phyloP scores from a whole-genome alignment of 768 basidiomycete species.

The Boletus huronensis region DNA sequence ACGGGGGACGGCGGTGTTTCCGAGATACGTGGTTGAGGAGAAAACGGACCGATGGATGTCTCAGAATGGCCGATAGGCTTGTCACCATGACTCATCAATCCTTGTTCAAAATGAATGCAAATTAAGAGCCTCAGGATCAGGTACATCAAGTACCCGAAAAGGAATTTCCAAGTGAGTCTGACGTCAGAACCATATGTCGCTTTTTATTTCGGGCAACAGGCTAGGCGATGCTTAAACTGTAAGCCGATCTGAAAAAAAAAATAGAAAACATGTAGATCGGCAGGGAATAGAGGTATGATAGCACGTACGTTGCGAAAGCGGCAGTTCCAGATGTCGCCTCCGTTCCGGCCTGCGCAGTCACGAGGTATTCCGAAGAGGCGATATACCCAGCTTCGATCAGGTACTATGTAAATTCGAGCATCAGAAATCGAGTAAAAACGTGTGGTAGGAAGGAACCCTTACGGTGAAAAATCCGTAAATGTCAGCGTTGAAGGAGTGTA shows the following conservation, averaged over 20 bases:
- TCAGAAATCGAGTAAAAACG: not conserved
- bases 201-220: too few relatives aligned
- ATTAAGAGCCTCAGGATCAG: too few relatives aligned
- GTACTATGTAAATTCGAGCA: slow-evolving; percentile 38
- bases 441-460: not conserved
- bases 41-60: too few relatives aligned
- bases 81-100: too few relatives aligned
- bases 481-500: slow-evolving; percentile 53
- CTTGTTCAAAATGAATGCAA: too few relatives aligned
- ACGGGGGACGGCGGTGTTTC: too few relatives aligned
- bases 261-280: not conserved
- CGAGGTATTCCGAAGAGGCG: slow-evolving; percentile 51
- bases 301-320: slow-evolving; percentile 49
- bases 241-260: slow-evolving; percentile 36
- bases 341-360: slow-evolving; percentile 57
- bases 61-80: too few relatives aligned
- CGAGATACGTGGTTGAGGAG: not conserved
- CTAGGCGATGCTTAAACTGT: slow-evolving; percentile 46
- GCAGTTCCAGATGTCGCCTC: slow-evolving; percentile 61
- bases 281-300: rapidly evolving
- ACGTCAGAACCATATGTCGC: not conserved
- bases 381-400: slow-evolving; percentile 46
- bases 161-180: not conserved
- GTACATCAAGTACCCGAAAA: not conserved
- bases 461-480: slow-evolving; percentile 51